These are phyloP conservation scores for Ascoidea asiatica DNA, from an alignment of 805 yeast species.

Conservation along the genomic window DNA sequence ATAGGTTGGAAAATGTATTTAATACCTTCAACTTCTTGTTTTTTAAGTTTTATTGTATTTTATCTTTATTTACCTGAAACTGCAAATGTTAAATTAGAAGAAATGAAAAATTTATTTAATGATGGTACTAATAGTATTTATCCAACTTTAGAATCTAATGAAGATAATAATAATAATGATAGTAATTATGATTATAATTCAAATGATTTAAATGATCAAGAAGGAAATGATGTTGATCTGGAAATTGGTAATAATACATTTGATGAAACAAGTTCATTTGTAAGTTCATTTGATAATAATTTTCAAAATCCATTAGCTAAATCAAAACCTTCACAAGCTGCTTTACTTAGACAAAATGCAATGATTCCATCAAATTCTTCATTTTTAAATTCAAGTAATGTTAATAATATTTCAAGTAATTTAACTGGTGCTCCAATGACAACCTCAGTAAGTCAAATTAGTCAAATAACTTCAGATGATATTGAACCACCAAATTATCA, in stretches of 20 bases:
- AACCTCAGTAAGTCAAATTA: slow-evolving; percentile 2
- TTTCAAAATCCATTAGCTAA: background rate
- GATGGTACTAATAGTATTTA: slow-evolving; percentile 30
- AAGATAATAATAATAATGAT: slow-evolving; percentile 14
- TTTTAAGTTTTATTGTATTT: slow-evolving; percentile 60
- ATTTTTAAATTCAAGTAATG: slow-evolving; percentile 6
- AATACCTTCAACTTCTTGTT: slow-evolving; percentile 69
- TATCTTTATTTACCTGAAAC: slow-evolving; percentile 76
- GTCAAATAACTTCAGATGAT: slow-evolving; percentile 11
- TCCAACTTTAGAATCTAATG: slow-evolving; percentile 14
- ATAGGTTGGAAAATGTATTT: slow-evolving; percentile 74
- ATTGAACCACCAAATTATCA: slow-evolving; percentile 25
- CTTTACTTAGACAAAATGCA: background rate
- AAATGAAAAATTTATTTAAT: slow-evolving; percentile 84
- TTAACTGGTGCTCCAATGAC: slow-evolving; percentile 1
- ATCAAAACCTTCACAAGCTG: background rate
- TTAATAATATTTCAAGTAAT: slow-evolving; percentile 32
- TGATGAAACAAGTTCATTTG: background rate
- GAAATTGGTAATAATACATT: slow-evolving; percentile 1
- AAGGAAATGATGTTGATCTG: slow-evolving; percentile 5
- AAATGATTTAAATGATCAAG: slow-evolving; percentile 11
- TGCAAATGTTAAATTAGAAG: slow-evolving; percentile 77
- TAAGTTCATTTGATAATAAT: background rate
- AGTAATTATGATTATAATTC: background rate
- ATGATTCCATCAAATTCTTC: background rate